Evolutionary conservation across 805 yeast genomes (phyloP), one percentile per base, ranked within the genome.

Genomic region (Zygotorulaspora sp.): DNA sequence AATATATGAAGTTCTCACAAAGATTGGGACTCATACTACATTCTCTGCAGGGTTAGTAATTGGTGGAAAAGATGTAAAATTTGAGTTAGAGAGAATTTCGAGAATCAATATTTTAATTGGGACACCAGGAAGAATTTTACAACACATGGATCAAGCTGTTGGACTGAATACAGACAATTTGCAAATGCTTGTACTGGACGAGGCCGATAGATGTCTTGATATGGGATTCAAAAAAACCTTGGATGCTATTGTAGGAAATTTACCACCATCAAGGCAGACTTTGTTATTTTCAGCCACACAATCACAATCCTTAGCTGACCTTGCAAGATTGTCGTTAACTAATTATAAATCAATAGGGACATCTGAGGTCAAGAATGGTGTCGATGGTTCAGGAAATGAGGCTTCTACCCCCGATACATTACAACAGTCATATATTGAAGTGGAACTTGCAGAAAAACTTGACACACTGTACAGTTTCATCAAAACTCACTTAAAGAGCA

Each of bases 11-110:
- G 96, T 88, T 4, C 63, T 88, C 43, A 68, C 80, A n/a, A 83
- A 80, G 50, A 79, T 88, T 36, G 97, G 96, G 15, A 75, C 78
- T 30, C 70, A 75, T 48, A 80, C 80, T 48, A 65, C 78, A 2
- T 80, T 88, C 43, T 82, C 94, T 5, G 96, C 96, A 1, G 96
- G 96, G 42, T 67, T 88, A 43, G 90, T 89, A 8, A 88, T 89
- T 52, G 97, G 97, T 34, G 97, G 97, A 25, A 87, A 89, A 57
- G 95, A 87, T 56, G 83, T 83, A 20, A 74, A 76, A 43, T 83
- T 72, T 50, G 97, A 88, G 59, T 75, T 76, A 44, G 95, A 85
- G 36, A 74, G 97, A 57, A 75, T 88, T 6, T 74, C 81, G 0
- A 74, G 74, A 48, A 80, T 88, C 63, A 89, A 88, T 60, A 83